Evolutionary conservation across 768 basidiomycete species (phyloP).

Genomic region (Solioccasus polychromus): DNA sequence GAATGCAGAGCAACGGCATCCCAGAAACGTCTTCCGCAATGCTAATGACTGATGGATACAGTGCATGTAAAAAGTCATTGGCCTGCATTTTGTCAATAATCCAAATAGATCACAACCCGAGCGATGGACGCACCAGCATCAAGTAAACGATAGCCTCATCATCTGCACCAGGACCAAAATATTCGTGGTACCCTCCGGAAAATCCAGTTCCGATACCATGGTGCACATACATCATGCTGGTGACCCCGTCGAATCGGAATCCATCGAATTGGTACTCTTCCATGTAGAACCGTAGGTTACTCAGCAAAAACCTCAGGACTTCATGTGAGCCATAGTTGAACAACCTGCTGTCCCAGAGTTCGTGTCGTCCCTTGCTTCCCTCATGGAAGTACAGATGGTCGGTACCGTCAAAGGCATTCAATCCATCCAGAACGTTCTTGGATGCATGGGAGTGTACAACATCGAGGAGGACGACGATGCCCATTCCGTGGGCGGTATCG

Average conservation of each 20-base stretch:
- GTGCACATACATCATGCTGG: slow-evolving; percentile 98
- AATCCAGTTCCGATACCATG: slow-evolving; percentile 98
- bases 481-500: slow-evolving; percentile 93
- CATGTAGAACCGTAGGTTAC: slow-evolving; percentile 93
- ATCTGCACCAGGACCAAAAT: slow-evolving; percentile 86
- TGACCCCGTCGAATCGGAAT: slow-evolving; percentile 98
- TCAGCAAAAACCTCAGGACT: slow-evolving; percentile 90
- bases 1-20: slow-evolving; percentile 91
- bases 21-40: slow-evolving; percentile 99
- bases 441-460: slow-evolving; percentile 98
- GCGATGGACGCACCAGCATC: slow-evolving; percentile 74
- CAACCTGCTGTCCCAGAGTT: slow-evolving; percentile 95
- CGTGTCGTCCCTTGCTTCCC: slow-evolving; percentile 85
- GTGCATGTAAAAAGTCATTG: slow-evolving; percentile 81
- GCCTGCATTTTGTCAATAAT: slow-evolving; percentile 54
- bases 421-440: slow-evolving; percentile 94
- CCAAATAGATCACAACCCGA: neutral
- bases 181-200: slow-evolving; percentile 97
- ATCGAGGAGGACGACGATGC: slow-evolving; percentile 90
- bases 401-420: slow-evolving; percentile 96
- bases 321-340: slow-evolving; percentile 98
- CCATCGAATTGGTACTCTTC: slow-evolving; percentile 97
- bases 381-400: slow-evolving; percentile 98
- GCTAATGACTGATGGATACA: slow-evolving; percentile 80
- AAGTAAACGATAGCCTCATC: slow-evolving; percentile 91